A percentile compares a stretch with the other conserved stretches of the same genome.
phyloP scores from a whole-genome alignment of 345 rosid genomes.

The Eucalyptus tenuipes region DNA sequence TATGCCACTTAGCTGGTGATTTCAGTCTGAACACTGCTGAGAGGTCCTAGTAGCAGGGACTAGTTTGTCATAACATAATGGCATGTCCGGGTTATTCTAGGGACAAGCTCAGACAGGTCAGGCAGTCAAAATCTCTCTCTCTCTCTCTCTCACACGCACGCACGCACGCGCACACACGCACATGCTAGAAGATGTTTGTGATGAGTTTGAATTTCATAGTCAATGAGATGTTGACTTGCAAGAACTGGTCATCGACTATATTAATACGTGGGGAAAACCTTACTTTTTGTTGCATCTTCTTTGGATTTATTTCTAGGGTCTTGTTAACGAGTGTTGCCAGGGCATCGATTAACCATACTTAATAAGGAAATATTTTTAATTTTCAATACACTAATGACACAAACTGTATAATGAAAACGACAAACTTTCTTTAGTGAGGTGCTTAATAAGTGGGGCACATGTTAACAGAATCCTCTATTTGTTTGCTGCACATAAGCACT shows the following conservation, averaged over 20 bases:
- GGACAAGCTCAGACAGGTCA: neutral
- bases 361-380: neutral
- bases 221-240: neutral
- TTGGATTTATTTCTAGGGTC: neutral
- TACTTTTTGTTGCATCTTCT: neutral
- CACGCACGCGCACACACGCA: fast-evolving
- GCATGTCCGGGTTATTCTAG: neutral
- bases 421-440: neutral
- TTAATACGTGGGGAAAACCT: neutral
- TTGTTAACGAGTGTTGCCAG: neutral
- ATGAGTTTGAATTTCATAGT: neutral
- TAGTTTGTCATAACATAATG: neutral
- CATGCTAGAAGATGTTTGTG: neutral
- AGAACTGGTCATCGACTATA: neutral
- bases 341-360: neutral
- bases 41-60: neutral
- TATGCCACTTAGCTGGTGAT: neutral
- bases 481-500: neutral
- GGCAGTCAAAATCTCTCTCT: neutral
- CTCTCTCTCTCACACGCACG: neutral
- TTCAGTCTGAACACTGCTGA: neutral
- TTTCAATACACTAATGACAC: neutral
- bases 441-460: neutral
- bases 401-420: neutral
- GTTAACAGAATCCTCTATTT: neutral